Conservation (phyloP, 306 rosid species). For the Oemleria cerasiformis region DNA sequence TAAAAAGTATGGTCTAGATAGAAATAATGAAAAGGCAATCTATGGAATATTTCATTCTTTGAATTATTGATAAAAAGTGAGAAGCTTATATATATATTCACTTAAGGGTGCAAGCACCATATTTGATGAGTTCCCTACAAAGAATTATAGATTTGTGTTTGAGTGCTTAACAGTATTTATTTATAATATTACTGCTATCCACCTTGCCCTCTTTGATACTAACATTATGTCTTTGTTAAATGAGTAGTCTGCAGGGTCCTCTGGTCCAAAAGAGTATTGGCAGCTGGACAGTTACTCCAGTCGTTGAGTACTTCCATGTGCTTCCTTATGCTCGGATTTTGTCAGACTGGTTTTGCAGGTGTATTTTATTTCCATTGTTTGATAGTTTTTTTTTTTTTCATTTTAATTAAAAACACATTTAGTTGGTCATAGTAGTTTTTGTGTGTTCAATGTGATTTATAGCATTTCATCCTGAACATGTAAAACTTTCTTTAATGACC, state of each 20-base stretch:
- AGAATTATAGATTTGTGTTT: constrained; percentile 1
- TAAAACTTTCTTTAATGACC: background rate
- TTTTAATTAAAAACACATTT: background rate
- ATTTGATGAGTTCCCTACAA: background rate
- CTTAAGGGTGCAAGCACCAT: background rate
- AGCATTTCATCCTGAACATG: background rate
- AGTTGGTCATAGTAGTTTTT: background rate
- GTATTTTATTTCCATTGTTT: constrained; percentile 6
- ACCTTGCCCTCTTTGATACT: constrained; percentile 11
- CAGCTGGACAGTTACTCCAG: constrained; percentile 58
- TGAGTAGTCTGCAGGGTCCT: constrained; percentile 71
- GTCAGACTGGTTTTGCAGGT: constrained; percentile 54
- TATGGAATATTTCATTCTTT: background rate
- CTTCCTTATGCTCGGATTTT: constrained; percentile 74
- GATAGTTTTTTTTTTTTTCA: background rate
- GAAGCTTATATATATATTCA: background rate
- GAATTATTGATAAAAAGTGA: background rate
- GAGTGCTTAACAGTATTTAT: background rate
- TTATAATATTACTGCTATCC: background rate
- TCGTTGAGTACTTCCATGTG: constrained; percentile 61
- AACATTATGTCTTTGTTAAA: constrained; percentile 22
- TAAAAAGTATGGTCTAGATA: background rate
- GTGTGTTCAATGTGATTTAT: background rate
- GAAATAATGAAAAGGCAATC: background rate
- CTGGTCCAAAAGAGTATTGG: constrained; percentile 45